Conservation (phyloP, 192 early-diverging fungal species). For the Backusella mclennaniae region DNA sequence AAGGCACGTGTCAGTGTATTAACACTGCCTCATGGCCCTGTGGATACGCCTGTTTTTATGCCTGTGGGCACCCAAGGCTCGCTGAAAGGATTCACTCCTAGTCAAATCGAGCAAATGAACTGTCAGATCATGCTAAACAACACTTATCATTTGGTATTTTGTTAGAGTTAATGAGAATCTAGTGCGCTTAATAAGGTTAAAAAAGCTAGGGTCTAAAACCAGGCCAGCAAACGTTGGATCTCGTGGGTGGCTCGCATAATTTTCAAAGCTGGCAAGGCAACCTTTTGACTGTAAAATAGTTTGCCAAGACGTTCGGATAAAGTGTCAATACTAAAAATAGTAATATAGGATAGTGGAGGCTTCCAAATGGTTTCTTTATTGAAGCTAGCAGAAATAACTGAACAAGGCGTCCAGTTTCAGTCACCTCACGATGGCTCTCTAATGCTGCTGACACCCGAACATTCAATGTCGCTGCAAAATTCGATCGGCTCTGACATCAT, state of each 20-base stretch:
- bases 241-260: constrained; percentile 71
- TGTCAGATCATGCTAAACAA: constrained; percentile 88
- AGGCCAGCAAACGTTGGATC: constrained; percentile 72
- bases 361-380: constrained; percentile 92
- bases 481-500: constrained; percentile 86
- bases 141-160: constrained; percentile 77
- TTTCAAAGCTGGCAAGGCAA: constrained; percentile 84
- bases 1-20: constrained; percentile 74
- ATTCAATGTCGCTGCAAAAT: constrained; percentile 85
- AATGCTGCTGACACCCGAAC: constrained; percentile 84
- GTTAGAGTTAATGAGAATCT: not conserved
- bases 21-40: constrained; percentile 78
- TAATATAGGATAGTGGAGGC: constrained; percentile 65
- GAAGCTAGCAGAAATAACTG: constrained; percentile 82
- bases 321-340: not conserved
- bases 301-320: not conserved
- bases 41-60: constrained; percentile 86
- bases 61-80: constrained; percentile 86
- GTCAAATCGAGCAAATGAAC: constrained; percentile 69
- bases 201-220: constrained; percentile 36
- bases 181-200: not conserved
- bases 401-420: constrained; percentile 82
- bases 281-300: constrained; percentile 57
- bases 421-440: constrained; percentile 77
- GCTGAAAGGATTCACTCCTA: constrained; percentile 78